Evolutionary conservation across 2,329 filamentous ascomycete species (phyloP).

Genomic region (Botryosphaeria dothidea): DNA sequence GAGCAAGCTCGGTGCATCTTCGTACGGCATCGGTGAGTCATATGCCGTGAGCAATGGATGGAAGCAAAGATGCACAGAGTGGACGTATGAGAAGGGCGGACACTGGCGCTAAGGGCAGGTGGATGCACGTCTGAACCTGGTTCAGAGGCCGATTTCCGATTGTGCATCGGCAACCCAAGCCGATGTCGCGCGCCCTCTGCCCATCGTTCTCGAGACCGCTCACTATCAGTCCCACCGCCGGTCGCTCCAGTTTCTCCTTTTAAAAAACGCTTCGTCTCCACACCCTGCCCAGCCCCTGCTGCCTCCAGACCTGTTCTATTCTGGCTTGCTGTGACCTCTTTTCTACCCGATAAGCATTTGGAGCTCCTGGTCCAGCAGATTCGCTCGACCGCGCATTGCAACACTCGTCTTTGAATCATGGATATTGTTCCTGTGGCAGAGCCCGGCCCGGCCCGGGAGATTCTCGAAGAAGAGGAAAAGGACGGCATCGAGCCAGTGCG

Average conservation of each 20-base stretch:
- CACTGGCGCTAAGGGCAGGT: background rate
- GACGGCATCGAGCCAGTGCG: background rate
- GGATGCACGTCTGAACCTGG: too few species aligned
- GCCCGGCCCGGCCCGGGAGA: background rate
- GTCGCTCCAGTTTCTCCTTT: background rate
- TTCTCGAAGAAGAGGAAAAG: background rate
- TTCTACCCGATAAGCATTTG: too few species aligned
- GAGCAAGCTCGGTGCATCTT: constrained; percentile 1
- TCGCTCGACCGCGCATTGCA: background rate
- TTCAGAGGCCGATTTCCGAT: background rate
- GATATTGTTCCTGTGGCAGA: background rate
- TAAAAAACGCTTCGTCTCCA: background rate
- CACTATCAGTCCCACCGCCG: constrained; percentile 6
- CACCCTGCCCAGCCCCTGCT: background rate
- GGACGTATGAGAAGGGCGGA: background rate
- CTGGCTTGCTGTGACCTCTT: background rate
- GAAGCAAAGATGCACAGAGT: background rate
- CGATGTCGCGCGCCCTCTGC: background rate
- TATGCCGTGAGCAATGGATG: background rate
- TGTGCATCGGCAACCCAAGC: background rate
- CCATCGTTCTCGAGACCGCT: background rate
- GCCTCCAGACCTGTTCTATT: background rate
- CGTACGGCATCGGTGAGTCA: background rate
- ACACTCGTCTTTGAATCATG: background rate
- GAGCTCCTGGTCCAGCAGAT: too few species aligned